A percentile compares a stretch with the other conserved stretches of the same genome.
phyloP scores from a whole-genome alignment of 176 grass and related monocot genomes.

The Luzula sylvatica region DNA sequence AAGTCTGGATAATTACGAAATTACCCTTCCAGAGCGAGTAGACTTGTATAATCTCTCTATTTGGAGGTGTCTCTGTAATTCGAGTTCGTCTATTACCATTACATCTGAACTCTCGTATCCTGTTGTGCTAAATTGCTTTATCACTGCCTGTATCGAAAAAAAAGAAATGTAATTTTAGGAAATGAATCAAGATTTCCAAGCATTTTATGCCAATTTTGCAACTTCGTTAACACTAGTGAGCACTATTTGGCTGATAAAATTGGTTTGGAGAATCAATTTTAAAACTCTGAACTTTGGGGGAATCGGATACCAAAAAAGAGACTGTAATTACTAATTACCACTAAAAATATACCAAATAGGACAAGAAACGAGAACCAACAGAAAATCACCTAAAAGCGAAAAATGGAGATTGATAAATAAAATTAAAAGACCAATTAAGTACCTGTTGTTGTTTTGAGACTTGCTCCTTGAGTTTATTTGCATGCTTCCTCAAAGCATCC shows the following conservation, averaged over 20 bases:
- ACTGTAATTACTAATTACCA: not conserved
- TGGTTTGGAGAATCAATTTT: no score
- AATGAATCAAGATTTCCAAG: not conserved
- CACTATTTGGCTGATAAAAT: no score
- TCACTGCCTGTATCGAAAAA: constrained; percentile 60
- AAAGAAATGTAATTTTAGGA: not conserved
- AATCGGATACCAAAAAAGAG: not conserved
- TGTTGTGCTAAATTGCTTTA: constrained; percentile 88
- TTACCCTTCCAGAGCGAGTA: constrained; percentile 95
- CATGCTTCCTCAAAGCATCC: constrained; percentile 93
- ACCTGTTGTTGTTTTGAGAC: constrained; percentile 97
- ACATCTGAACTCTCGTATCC: constrained; percentile 79
- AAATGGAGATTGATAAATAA: not conserved
- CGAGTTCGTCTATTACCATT: constrained; percentile 83
- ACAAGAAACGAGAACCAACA: not conserved
- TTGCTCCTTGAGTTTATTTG: constrained; percentile 84
- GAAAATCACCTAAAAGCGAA: no score
- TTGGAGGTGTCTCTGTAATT: constrained; percentile 85
- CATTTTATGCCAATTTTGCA: not conserved
- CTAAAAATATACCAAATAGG: not conserved
- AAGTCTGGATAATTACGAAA: not conserved
- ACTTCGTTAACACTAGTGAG: no score
- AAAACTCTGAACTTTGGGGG: not conserved
- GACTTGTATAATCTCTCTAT: constrained; percentile 91
- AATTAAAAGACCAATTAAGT: not conserved